Conservation (phyloP, 2,329 filamentous ascomycete species). For the Fusarium zealandicum region DNA sequence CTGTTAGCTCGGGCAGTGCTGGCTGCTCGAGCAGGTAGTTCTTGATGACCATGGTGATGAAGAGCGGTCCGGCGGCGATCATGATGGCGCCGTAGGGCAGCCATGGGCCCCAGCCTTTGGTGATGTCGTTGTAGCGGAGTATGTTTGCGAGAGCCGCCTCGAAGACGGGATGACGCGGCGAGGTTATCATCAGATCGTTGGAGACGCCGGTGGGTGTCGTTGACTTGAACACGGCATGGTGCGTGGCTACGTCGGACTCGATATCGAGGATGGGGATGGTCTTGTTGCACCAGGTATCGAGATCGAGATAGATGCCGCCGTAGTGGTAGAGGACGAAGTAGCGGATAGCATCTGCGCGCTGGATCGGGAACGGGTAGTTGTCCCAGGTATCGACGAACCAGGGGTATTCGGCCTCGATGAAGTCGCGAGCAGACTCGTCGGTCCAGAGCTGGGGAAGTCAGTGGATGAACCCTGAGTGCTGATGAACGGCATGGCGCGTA, state of each 20-base stretch:
- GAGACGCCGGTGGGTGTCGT: conserved; percentile 80
- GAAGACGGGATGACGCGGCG: conserved; percentile 78
- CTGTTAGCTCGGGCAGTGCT: conserved; percentile 35
- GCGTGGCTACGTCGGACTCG: conserved; percentile 30
- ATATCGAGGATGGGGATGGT: conserved; percentile 41
- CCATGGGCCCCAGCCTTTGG: conserved; percentile 68
- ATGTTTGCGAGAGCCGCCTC: conserved; percentile 71
- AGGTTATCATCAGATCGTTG: conserved; percentile 80
- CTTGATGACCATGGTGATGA: conserved; percentile 78
- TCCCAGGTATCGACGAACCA: conserved; percentile 77
- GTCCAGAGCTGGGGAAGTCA: conserved; percentile 69
- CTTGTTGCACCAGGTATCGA: conserved; percentile 45
- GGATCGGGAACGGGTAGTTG: conserved; percentile 73
- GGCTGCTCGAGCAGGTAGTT: conserved; percentile 68
- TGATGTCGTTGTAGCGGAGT: conserved; percentile 64
- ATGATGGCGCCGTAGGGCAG: conserved; percentile 78
- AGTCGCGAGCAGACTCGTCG: conserved; percentile 69
- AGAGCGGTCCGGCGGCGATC: conserved; percentile 79
- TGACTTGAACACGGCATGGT: conserved; percentile 45
- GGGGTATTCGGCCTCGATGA: conserved; percentile 73
- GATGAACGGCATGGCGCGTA: conserved; percentile 44
- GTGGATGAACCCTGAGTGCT: background rate
- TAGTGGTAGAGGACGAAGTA: conserved; percentile 78
- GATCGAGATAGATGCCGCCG: conserved; percentile 76
- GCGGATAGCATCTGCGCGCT: conserved; percentile 74